Percentiles rank a stretch among this genome's conserved stretches.
Evolutionary conservation across 169 alveolate genomes (phyloP).

Genomic region (Plasmodium ovale): DNA sequence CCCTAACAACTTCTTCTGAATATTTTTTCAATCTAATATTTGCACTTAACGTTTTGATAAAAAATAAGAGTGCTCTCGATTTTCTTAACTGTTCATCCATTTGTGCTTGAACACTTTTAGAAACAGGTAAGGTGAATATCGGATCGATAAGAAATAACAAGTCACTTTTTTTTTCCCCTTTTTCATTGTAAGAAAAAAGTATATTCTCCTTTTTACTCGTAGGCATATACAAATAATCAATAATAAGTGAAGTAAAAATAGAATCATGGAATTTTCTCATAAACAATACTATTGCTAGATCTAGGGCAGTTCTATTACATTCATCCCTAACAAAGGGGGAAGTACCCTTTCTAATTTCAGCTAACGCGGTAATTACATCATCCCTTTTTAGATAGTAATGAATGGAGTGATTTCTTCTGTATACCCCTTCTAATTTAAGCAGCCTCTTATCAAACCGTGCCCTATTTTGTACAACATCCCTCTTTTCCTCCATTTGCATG

Average conservation of each 20-base stretch:
- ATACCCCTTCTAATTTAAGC: conserved; percentile 34
- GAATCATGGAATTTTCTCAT: conserved; percentile 59
- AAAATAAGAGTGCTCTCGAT: conserved; percentile 33
- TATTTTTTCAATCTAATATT: conserved; percentile 45
- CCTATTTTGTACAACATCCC: too few relatives aligned
- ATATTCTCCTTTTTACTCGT: background rate
- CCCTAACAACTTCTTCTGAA: conserved; percentile 34
- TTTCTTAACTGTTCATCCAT: conserved; percentile 22
- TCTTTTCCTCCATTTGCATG: too few relatives aligned
- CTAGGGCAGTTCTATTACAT: conserved; percentile 79
- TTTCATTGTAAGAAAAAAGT: background rate
- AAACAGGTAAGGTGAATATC: conserved; percentile 1
- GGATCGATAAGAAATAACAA: background rate
- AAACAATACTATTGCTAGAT: conserved; percentile 70
- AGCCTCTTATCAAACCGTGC: conserved; percentile 10
- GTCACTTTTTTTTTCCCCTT: conserved; percentile 10
- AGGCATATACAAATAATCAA: conserved; percentile 32
- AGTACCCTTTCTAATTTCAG: conserved; percentile 78
- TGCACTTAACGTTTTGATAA: conserved; percentile 31
- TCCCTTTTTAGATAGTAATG: conserved; percentile 79
- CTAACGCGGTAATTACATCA: conserved; percentile 80
- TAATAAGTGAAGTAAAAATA: conserved; percentile 49
- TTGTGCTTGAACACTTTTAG: conserved; percentile 19
- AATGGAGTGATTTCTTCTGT: conserved; percentile 77
- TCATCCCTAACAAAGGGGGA: conserved; percentile 78